A percentile compares a stretch with the other conserved stretches of the same genome.
These are phyloP conservation scores for Grifola frondosa DNA, from an alignment of 1,284 basidiomycete genomes.

Conservation along the genomic window DNA sequence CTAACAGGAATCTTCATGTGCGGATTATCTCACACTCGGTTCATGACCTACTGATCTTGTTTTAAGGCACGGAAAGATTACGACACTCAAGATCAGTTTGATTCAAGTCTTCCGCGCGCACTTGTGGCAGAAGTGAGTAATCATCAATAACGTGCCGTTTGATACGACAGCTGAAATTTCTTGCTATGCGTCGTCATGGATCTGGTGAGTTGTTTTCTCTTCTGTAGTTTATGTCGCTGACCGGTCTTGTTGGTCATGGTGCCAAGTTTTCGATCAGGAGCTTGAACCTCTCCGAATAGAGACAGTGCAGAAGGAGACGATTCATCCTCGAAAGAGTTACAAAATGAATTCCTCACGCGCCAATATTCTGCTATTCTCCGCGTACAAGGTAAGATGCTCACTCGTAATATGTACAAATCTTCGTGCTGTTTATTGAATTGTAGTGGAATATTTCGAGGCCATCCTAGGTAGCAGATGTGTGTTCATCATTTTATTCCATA, in stretches of 20 bases:
- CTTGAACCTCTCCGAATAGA: constrained; percentile 97
- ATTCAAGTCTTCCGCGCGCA: constrained; percentile 99
- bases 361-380: constrained; percentile 94
- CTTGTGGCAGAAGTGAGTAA: constrained; percentile 96
- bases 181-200: constrained; percentile 84
- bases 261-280: constrained; percentile 98
- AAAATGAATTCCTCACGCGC: constrained; percentile 99
- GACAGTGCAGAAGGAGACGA: constrained; percentile 98
- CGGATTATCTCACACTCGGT: constrained; percentile 21
- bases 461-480: constrained; percentile 88
- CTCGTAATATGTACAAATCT: not conserved
- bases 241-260: constrained; percentile 44
- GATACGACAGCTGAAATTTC: not conserved
- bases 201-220: constrained; percentile 52
- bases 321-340: constrained; percentile 98
- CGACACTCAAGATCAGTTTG: constrained; percentile 93
- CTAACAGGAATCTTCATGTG: constrained; percentile 90
- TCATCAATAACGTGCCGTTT: constrained; percentile 31
- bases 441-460: constrained; percentile 98
- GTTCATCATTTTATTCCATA: constrained; percentile 29
- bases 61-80: constrained; percentile 93
- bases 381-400: constrained; percentile 63
- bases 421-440: constrained; percentile 6
- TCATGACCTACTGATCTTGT: constrained; percentile 8
- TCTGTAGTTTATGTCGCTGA: not conserved